Percentiles rank a stretch among this genome's conserved stretches.
phyloP scores from a whole-genome alignment of 1,284 basidiomycete genomes.

The Retiboletus flavoniger region DNA sequence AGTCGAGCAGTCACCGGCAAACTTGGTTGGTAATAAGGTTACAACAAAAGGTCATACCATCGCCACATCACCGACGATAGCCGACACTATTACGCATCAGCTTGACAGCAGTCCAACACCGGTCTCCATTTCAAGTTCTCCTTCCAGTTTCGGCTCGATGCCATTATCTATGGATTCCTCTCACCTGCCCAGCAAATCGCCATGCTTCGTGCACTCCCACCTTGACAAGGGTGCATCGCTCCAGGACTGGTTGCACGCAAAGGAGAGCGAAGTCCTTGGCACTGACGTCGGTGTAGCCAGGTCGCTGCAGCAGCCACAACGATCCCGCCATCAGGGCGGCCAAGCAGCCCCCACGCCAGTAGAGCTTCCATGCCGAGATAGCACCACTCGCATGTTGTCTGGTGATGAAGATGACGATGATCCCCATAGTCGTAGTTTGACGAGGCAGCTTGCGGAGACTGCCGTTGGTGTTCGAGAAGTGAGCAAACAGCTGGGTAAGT shows the following conservation, averaged over 20 bases:
- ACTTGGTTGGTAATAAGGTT: conserved; percentile 24
- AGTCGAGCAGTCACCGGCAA: conserved; percentile 35
- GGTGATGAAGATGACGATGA: conserved; percentile 65
- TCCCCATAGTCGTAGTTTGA: conserved; percentile 72
- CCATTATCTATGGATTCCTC: conserved; percentile 35
- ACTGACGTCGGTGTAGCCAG: conserved; percentile 48
- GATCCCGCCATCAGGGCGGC: conserved; percentile 15
- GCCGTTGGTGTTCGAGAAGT: conserved; percentile 97
- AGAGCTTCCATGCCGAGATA: conserved; percentile 22
- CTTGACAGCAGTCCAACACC: conserved; percentile 13
- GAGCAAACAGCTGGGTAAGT: conserved; percentile 95
- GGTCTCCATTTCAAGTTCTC: conserved; percentile 31
- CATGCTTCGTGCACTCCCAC: conserved; percentile 86
- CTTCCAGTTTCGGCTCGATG: conserved; percentile 31
- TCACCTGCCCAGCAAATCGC: conserved; percentile 51
- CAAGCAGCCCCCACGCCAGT: conserved; percentile 13
- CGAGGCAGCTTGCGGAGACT: conserved; percentile 93
- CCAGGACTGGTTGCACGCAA: conserved; percentile 63
- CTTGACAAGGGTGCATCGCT: conserved; percentile 76
- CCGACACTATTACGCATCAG: conserved; percentile 26
- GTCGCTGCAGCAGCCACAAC: conserved; percentile 42
- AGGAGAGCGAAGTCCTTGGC: conserved; percentile 41
- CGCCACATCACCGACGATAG: conserved; percentile 27
- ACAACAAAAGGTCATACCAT: conserved; percentile 3
- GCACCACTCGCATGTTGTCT: conserved; percentile 16